Evolutionary conservation across 2,329 filamentous ascomycete genomes (phyloP), one percentile per base, ranked within the genome.

Genomic region (Cryphonectria carpinicola): DNA sequence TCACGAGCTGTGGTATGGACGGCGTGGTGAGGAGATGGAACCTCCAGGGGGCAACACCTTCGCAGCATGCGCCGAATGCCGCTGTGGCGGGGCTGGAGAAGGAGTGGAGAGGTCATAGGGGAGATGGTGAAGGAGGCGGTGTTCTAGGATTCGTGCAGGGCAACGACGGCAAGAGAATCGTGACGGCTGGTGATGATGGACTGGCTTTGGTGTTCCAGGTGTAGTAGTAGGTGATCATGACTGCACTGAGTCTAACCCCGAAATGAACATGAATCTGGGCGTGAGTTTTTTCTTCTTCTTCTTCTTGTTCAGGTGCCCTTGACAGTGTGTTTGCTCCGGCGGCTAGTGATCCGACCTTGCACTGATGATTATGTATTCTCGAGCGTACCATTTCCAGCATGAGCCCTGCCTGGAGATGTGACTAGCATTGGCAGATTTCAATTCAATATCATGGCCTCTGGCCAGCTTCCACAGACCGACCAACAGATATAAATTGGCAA

Each of bases 11-110:
- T 75, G 96, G 96, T 11, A 93, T 98, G 86, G 96, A 99, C 77
- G 95, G 96, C 25, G 94, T 95, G 0, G 89, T 99, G 28, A 87
- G 93, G 77, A 86, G 95, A 72, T 99, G 96, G 96, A 95, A 99
- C 81, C 78, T 89, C 67, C 82, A 86, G n/a, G 86, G 85, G n/a
- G 82, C 81, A 19, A 79, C 81, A 14, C 73, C 77, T 17, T 65
- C 54, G 64, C 71, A 71, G 52, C 67, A 68, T 56, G 46, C 70
- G 65, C 67, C 68, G 46, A 69, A 67, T 28, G 68, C 88, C 0
- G 89, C 89, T 1, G 89, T 86, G 11, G 89, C 90, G 67, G 94
- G 93, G 0, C 82, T 97, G 67, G 83, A 93, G 35, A 92, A 90
- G 74, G 95, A 98, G 81, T 98, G 95, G 95, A 94, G 87, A 80